Evolutionary conservation across 768 basidiomycete genomes (phyloP).

Genomic region (Tremella yokohamensis): DNA sequence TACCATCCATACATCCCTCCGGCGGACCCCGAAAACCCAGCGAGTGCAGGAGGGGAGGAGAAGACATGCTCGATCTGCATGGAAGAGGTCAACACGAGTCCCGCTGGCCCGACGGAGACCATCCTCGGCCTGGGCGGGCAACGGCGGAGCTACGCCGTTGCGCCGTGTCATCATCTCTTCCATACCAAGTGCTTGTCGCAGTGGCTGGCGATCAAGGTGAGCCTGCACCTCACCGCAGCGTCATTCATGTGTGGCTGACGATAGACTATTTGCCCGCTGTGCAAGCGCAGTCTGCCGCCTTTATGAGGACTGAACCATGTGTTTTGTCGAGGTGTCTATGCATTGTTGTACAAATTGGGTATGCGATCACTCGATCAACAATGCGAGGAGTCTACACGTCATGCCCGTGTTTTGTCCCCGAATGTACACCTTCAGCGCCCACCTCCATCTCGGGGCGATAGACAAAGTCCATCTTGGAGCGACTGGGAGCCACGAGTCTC

Average conservation of each 20-base stretch:
- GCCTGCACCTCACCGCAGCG: slow-evolving; percentile 31
- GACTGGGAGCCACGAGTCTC: slow-evolving; percentile 31
- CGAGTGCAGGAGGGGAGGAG: slow-evolving; percentile 33
- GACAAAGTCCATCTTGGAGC: slow-evolving; percentile 34
- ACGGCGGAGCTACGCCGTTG: slow-evolving; percentile 73
- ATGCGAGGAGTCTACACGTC: no score
- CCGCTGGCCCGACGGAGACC: slow-evolving; percentile 43
- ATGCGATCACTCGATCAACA: no score
- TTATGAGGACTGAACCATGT: slow-evolving; percentile 52
- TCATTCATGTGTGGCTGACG: slow-evolving; percentile 41
- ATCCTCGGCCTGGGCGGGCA: slow-evolving; percentile 45
- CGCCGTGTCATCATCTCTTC: slow-evolving; percentile 85
- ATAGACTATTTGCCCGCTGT: slow-evolving; percentile 86
- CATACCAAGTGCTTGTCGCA: slow-evolving; percentile 75
- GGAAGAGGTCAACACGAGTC: slow-evolving; percentile 69
- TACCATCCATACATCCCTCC: slow-evolving; percentile 77
- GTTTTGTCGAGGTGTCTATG: background rate
- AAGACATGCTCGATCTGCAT: slow-evolving; percentile 92
- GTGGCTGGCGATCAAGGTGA: slow-evolving; percentile 59
- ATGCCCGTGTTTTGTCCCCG: background rate
- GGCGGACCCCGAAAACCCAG: slow-evolving; percentile 68
- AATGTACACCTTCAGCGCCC: background rate
- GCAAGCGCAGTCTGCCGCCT: slow-evolving; percentile 76
- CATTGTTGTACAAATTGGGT: background rate
- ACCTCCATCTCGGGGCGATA: slow-evolving; percentile 31